Percentiles rank a stretch among this genome's conserved stretches.
Conservation (phyloP, 768 basidiomycete genomes). For the Tylopilus intermedius region DNA sequence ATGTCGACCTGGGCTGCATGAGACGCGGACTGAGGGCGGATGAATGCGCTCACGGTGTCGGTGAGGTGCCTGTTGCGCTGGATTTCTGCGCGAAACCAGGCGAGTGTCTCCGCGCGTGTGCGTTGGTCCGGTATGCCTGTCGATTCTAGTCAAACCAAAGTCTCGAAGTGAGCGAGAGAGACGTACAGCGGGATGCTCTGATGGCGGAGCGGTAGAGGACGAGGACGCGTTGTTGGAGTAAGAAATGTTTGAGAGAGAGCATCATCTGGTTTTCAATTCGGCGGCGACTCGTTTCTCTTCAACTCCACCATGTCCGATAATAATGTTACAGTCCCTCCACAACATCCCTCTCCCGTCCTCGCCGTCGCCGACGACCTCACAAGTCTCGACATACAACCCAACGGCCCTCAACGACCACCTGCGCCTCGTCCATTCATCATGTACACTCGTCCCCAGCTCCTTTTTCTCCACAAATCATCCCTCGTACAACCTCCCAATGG, state of each 20-base stretch:
- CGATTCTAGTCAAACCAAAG: constrained; percentile 4
- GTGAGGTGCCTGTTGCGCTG: constrained; percentile 54
- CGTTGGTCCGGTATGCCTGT: constrained; percentile 59
- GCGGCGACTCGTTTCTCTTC: constrained; percentile 2
- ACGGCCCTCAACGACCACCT: constrained; percentile 8
- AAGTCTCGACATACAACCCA: constrained; percentile 28
- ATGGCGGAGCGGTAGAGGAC: constrained; percentile 63
- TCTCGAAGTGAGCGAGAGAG: background rate
- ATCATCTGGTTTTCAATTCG: background rate
- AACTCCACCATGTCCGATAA: constrained; percentile 33
- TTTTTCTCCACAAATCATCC: constrained; percentile 68
- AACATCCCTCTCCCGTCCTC: constrained; percentile 22
- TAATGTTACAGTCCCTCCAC: constrained; percentile 1
- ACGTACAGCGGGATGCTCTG: constrained; percentile 61
- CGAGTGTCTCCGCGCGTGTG: constrained; percentile 60
- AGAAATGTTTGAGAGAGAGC: constrained; percentile 67
- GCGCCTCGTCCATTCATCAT: constrained; percentile 46
- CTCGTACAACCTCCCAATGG: constrained; percentile 63
- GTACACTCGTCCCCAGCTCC: constrained; percentile 67
- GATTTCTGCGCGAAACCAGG: constrained; percentile 71
- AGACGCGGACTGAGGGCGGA: background rate
- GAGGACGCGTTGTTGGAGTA: constrained; percentile 59
- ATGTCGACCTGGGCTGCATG: constrained; percentile 44
- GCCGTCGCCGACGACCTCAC: constrained; percentile 30
- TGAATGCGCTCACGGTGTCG: constrained; percentile 44